Conservation (phyloP, 2,329 filamentous ascomycete species). For the Penicillium sp. region DNA sequence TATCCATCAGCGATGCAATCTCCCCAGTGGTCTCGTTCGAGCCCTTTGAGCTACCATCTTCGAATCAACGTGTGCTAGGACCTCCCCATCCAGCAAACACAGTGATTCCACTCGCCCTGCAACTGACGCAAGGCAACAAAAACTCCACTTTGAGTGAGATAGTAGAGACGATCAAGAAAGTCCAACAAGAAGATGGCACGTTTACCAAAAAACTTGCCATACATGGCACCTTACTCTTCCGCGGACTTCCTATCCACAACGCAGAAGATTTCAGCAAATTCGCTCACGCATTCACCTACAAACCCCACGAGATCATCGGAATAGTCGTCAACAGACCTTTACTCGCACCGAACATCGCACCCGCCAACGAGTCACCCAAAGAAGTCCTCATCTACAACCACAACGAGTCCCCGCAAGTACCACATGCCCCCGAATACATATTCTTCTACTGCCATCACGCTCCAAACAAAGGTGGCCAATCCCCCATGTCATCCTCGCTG, state of each 20-base stretch:
- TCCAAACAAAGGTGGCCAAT: slow-evolving; percentile 41
- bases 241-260: slow-evolving; percentile 46
- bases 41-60: slow-evolving; percentile 1
- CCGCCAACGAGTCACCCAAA: slow-evolving; percentile 52
- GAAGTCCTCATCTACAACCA: slow-evolving; percentile 53
- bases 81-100: slow-evolving; percentile 41
- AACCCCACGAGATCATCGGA: slow-evolving; percentile 53
- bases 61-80: slow-evolving; percentile 45
- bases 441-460: slow-evolving; percentile 51
- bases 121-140: slow-evolving; percentile 24
- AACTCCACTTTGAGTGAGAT: slow-evolving; percentile 34
- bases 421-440: slow-evolving; percentile 54
- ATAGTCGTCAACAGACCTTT: slow-evolving; percentile 51
- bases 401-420: slow-evolving; percentile 54
- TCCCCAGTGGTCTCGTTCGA: not conserved
- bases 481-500: slow-evolving; percentile 51
- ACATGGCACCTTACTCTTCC: slow-evolving; percentile 52
- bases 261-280: slow-evolving; percentile 52
- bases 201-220: slow-evolving; percentile 45
- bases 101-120: slow-evolving; percentile 43
- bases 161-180: slow-evolving; percentile 39
- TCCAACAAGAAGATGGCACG: slow-evolving; percentile 32
- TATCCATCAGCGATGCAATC: not conserved
- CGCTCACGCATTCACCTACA: slow-evolving; percentile 51
- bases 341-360: slow-evolving; percentile 47